Conservation (phyloP, 2,329 filamentous ascomycete species). For the Xylariomycetidae sp. region DNA sequence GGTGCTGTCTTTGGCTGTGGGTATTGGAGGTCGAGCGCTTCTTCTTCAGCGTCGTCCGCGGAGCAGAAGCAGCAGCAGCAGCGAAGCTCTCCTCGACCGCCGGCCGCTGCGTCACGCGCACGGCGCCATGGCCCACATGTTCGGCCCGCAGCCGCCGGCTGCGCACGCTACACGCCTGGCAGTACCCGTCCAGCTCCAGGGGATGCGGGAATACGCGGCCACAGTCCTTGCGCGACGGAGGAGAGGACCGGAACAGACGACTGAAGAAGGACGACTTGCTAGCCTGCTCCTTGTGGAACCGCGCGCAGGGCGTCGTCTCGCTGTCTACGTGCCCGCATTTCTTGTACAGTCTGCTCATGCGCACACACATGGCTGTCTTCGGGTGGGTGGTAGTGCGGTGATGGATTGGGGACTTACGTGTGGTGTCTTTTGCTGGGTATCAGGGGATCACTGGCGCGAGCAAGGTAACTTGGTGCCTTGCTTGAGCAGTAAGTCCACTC, state of each 20-base stretch:
- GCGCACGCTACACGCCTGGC: constrained; percentile 14
- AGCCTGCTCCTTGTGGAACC: constrained; percentile 17
- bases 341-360: constrained; percentile 13
- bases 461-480: too few species aligned
- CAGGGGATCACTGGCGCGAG: too few species aligned
- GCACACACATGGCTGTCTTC: constrained; percentile 18
- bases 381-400: too few species aligned
- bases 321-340: constrained; percentile 17
- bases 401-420: too few species aligned
- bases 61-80: too few species aligned
- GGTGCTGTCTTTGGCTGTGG: too few species aligned
- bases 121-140: constrained; percentile 15
- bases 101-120: constrained; percentile 11
- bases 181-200: constrained; percentile 9
- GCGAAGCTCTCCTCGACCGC: constrained; percentile 9
- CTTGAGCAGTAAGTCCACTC: too few species aligned
- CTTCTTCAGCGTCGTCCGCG: too few species aligned
- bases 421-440: too few species aligned
- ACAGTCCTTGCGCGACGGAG: constrained; percentile 13
- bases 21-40: too few species aligned
- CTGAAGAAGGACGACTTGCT: constrained; percentile 14
- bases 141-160: constrained; percentile 7
- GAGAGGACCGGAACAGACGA: constrained; percentile 8
- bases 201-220: constrained; percentile 17
- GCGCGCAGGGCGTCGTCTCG: constrained; percentile 14